Conservation (phyloP, 1,284 basidiomycete genomes). For the Ceratobasidium sp. region DNA sequence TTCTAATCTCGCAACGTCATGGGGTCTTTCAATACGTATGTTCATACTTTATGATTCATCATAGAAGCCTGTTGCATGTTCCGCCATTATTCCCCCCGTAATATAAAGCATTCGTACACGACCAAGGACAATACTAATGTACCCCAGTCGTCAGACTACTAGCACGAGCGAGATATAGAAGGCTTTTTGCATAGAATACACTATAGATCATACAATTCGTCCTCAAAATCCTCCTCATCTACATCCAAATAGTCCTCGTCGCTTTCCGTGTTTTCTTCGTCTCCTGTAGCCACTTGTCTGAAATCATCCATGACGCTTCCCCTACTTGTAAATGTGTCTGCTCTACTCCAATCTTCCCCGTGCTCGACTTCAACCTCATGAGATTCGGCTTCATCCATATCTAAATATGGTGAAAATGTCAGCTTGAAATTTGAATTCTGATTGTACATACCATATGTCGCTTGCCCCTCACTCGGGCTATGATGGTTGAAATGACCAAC, state of each 20-base stretch:
- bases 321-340: too few relatives aligned
- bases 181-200: neutral
- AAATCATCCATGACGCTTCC: too few relatives aligned
- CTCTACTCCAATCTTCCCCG: too few relatives aligned
- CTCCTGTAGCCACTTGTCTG: too few relatives aligned
- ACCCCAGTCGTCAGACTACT: neutral
- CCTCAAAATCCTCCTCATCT: conserved; percentile 31
- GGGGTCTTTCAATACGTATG: too few relatives aligned
- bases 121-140: too few relatives aligned
- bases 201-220: conserved; percentile 16
- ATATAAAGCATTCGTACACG: too few relatives aligned
- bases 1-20: too few relatives aligned
- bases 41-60: too few relatives aligned
- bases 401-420: neutral
- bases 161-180: neutral
- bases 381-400: too few relatives aligned
- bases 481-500: conserved; percentile 45
- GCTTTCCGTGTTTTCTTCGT: conserved; percentile 39
- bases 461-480: conserved; percentile 22
- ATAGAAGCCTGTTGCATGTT: neutral
- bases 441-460: neutral
- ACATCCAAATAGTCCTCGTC: conserved; percentile 38
- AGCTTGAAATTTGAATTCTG: neutral
- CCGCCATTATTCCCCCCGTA: too few relatives aligned
- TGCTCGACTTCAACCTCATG: too few relatives aligned